Evolutionary conservation across 495 filamentous ascomycete species (phyloP), one percentile per base, ranked within the genome.

Genomic region (Neurospora sp.): DNA sequence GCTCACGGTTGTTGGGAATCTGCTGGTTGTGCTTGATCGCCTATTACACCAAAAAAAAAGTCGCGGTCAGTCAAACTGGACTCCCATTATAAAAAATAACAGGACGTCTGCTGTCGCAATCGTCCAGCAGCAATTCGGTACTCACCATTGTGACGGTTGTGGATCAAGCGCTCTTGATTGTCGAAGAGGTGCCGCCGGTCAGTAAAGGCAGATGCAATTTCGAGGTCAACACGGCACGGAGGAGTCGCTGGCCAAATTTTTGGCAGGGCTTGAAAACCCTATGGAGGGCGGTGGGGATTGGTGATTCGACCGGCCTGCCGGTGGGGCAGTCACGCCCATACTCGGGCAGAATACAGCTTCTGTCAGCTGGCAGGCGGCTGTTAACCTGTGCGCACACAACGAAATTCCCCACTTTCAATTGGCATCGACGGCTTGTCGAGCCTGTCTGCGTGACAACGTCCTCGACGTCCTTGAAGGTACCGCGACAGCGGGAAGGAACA

Each of bases 1-100:
- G 87, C 92, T 86, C 88, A 96, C 93, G 96, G 90, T 96, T 97
- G 90, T 96, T 91, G 82, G 90, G 94, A 86, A 99, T 92, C 89
- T 96, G 92, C 90, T 99, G 94, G 86, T 99, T 99, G 91, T 98
- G 95, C 89, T 97, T 97, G 92, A 99, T 97, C 89, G 96, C 92
- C 92, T 81, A 75, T 45, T 70, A 4, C 24, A 54, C 39, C 31
- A 69, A 34, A 39, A 39, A 28, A 71, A 70, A 71, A 62, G 73
- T 66, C 70, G 45, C 39, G 72, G 74, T 79, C 75, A 78, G 78
- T 36, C 76, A 74, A 40, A 8, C n/a, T 38, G 15, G 42, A 10
- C 15, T 36, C 39, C 6, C 66, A 71, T 71, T 39, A 8, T 42
- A 10, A 28, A 66, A 66, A 71, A 73, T 73, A 24, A 70, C 76